Percentiles rank a stretch among this genome's conserved stretches.
Evolutionary conservation across 805 yeast genomes (phyloP).

Genomic region (Myxozyma neglecta): DNA sequence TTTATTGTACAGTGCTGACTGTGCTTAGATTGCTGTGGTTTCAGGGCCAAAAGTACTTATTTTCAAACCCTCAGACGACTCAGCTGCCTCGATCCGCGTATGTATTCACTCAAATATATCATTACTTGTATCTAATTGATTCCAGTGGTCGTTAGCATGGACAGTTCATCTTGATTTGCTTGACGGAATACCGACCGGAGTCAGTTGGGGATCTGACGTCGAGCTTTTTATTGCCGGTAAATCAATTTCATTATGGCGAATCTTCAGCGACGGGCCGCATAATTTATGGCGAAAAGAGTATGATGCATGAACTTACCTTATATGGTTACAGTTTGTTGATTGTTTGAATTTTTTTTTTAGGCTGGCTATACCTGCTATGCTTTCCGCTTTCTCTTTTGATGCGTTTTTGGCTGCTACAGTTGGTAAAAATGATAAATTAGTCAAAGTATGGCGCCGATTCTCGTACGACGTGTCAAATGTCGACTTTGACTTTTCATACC

Average conservation of each 20-base stretch:
- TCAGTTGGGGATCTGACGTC: constrained; percentile 28
- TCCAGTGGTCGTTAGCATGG: constrained; percentile 26
- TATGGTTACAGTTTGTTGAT: constrained; percentile 38
- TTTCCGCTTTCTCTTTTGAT: constrained; percentile 63
- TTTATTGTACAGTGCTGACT: background rate
- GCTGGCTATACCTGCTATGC: constrained; percentile 63
- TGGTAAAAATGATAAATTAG: constrained; percentile 61
- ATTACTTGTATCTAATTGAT: background rate
- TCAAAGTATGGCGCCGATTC: constrained; percentile 76
- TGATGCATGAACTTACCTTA: background rate
- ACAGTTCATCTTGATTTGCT: constrained; percentile 26
- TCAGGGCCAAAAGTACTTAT: constrained; percentile 30
- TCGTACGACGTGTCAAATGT: constrained; percentile 61
- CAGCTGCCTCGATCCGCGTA: constrained; percentile 13
- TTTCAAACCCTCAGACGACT: constrained; percentile 17
- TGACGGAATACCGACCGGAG: constrained; percentile 28
- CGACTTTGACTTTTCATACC: constrained; percentile 65
- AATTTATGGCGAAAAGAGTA: constrained; percentile 27
- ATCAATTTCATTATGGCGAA: constrained; percentile 28
- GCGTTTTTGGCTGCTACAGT: constrained; percentile 65
- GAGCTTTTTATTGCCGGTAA: constrained; percentile 29
- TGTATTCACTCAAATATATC: background rate
- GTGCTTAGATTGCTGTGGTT: constrained; percentile 30
- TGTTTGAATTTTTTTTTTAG: constrained; percentile 40
- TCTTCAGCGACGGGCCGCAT: constrained; percentile 22